These are phyloP conservation scores for Clarireedia monteithiana DNA, from an alignment of 2,329 filamentous ascomycete species.

Conservation along the genomic window DNA sequence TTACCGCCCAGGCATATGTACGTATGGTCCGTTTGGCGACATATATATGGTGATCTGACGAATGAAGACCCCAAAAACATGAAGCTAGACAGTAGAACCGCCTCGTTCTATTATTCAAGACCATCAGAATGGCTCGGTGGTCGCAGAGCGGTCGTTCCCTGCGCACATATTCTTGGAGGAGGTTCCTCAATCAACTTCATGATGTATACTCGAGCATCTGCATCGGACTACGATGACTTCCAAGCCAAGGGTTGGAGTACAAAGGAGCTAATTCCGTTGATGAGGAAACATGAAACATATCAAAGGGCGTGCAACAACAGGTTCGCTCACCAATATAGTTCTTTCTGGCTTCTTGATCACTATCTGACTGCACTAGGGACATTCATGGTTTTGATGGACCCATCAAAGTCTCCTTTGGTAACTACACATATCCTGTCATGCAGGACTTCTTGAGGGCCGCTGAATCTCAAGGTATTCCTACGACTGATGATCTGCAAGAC, in stretches of 20 bases:
- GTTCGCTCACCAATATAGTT: slow-evolving; percentile 23
- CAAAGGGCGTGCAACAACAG: slow-evolving; percentile 46
- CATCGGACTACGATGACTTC: slow-evolving; percentile 45
- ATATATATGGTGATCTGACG: slow-evolving; percentile 20
- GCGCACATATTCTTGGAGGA: slow-evolving; percentile 50
- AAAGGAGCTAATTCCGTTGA: slow-evolving; percentile 44
- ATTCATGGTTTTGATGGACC: slow-evolving; percentile 72
- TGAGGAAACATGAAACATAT: slow-evolving; percentile 54
- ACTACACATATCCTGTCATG: slow-evolving; percentile 66
- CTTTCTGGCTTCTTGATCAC: not conserved
- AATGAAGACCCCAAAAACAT: slow-evolving; percentile 25
- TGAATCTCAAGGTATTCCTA: slow-evolving; percentile 66
- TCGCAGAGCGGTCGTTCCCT: slow-evolving; percentile 39
- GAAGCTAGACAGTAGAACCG: slow-evolving; percentile 38
- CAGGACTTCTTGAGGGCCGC: slow-evolving; percentile 69
- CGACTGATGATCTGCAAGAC: slow-evolving; percentile 71
- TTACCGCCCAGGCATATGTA: slow-evolving; percentile 43
- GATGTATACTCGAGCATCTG: slow-evolving; percentile 41
- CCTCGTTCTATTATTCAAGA: slow-evolving; percentile 68
- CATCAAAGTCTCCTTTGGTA: slow-evolving; percentile 55
- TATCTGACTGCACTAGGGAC: slow-evolving; percentile 36
- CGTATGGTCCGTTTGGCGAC: slow-evolving; percentile 38
- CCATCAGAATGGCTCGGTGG: slow-evolving; percentile 50
- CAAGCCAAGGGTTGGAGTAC: slow-evolving; percentile 45
- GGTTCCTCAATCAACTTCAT: slow-evolving; percentile 54